phyloP scores from a whole-genome alignment of 176 grass and related monocot species.

The Aegilops umbellulata region DNA sequence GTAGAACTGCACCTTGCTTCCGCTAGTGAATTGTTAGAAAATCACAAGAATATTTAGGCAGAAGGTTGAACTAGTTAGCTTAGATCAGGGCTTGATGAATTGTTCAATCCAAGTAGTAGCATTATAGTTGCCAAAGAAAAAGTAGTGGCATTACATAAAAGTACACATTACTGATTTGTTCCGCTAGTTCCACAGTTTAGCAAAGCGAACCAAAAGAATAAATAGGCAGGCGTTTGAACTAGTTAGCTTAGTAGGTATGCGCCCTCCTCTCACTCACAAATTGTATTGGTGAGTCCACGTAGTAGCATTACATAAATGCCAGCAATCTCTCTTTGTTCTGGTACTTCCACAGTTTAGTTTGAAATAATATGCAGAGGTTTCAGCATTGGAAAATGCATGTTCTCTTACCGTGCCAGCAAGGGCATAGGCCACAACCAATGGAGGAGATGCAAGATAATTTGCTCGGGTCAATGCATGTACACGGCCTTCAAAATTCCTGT shows the following conservation, averaged over 20 bases:
- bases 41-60: neutral
- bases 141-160: neutral
- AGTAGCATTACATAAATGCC: neutral
- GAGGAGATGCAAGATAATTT: conserved; percentile 98
- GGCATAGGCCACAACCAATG: conserved; percentile 95
- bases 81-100: neutral
- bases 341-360: neutral
- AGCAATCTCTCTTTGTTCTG: neutral
- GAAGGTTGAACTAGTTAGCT: neutral
- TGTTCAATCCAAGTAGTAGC: neutral
- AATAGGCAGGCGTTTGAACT: neutral
- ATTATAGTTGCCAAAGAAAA: too few species aligned
- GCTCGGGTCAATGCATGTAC: conserved; percentile 95
- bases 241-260: neutral
- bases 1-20: neutral
- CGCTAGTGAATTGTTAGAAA: neutral
- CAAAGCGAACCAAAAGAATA: neutral
- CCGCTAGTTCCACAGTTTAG: neutral
- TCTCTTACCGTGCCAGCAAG: conserved; percentile 88
- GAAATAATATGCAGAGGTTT: conserved; percentile 1
- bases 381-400: neutral
- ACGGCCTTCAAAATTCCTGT: conserved; percentile 97
- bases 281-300: neutral
- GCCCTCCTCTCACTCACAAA: neutral
- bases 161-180: neutral